Conservation (phyloP, 2,329 filamentous ascomycete species). For the Coleophoma eucalyptorum region DNA sequence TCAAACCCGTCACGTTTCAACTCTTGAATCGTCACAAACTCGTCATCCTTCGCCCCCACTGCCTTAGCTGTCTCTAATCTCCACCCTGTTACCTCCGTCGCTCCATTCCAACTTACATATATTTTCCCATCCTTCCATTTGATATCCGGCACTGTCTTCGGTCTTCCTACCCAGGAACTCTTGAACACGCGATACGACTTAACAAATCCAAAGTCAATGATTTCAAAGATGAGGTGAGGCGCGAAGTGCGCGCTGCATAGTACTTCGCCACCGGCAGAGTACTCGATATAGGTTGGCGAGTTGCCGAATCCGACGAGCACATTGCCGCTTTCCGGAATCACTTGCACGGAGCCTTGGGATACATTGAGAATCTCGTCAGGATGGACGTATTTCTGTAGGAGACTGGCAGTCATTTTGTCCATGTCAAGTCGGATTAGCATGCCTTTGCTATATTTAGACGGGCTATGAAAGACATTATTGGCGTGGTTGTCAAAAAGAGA, state of each 20-base stretch:
- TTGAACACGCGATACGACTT: conserved; percentile 24
- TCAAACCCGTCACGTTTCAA: conserved; percentile 12
- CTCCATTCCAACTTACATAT: conserved; percentile 30
- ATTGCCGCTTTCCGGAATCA: conserved; percentile 39
- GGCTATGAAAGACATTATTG: conserved; percentile 31
- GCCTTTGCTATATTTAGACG: conserved; percentile 19
- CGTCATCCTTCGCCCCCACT: conserved; percentile 2
- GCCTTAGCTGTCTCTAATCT: conserved; percentile 6
- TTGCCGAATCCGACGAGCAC: conserved; percentile 45
- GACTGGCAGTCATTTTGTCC: conserved; percentile 36
- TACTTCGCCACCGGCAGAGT: conserved; percentile 31
- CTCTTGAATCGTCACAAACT: conserved; percentile 8
- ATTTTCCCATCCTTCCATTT: conserved; percentile 14
- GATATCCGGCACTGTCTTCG: conserved; percentile 18
- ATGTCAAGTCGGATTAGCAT: conserved; percentile 35
- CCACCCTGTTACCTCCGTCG: conserved; percentile 24
- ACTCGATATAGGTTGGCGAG: conserved; percentile 45
- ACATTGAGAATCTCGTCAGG: conserved; percentile 31
- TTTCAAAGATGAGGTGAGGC: conserved; percentile 20
- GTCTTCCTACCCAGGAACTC: conserved; percentile 21
- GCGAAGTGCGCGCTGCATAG: conserved; percentile 39
- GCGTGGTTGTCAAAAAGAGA: conserved; percentile 27
- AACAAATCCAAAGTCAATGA: conserved; percentile 12
- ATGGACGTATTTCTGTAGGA: conserved; percentile 35
- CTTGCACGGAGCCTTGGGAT: conserved; percentile 40